Percentiles rank a stretch among this genome's conserved stretches.
Evolutionary conservation across 208 protist genomes (phyloP).

Genomic region (Crithidia bombi): DNA sequence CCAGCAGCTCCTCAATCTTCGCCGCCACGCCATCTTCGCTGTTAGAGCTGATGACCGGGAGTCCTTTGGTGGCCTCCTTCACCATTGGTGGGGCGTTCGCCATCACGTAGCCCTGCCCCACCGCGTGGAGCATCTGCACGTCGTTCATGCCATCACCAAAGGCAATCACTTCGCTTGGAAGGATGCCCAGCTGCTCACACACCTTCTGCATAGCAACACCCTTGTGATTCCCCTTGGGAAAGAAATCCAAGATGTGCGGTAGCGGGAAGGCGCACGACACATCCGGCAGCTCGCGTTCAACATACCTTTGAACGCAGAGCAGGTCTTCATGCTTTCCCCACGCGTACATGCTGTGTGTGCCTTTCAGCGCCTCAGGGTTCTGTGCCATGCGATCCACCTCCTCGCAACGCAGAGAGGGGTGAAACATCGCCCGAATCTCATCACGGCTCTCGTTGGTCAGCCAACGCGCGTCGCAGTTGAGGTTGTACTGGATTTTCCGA

Average conservation of each 20-base stretch:
- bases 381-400: slow-evolving; percentile 47
- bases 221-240: slow-evolving; percentile 47
- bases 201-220: slow-evolving; percentile 51
- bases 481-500: slow-evolving; percentile 44
- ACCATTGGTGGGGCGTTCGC: slow-evolving; percentile 48
- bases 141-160: slow-evolving; percentile 86
- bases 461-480: slow-evolving; percentile 60
- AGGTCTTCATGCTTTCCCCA: slow-evolving; percentile 39
- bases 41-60: slow-evolving; percentile 60
- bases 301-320: slow-evolving; percentile 35
- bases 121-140: slow-evolving; percentile 47
- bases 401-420: slow-evolving; percentile 44
- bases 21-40: slow-evolving; percentile 58
- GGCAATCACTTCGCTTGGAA: slow-evolving; percentile 38
- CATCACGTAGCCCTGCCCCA: slow-evolving; percentile 67
- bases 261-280: slow-evolving; percentile 41
- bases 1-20: slow-evolving; percentile 62
- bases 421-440: slow-evolving; percentile 42
- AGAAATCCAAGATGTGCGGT: slow-evolving; percentile 50
- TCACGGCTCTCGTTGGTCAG: slow-evolving; percentile 45
- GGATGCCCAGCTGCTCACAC: slow-evolving; percentile 40
- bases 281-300: slow-evolving; percentile 21
- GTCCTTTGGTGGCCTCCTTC: slow-evolving; percentile 38
- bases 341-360: slow-evolving; percentile 55
- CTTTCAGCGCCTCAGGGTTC: slow-evolving; percentile 34